Evolutionary conservation across 106 monocot genomes (phyloP).

Genomic region (Ottelia alismoides): DNA sequence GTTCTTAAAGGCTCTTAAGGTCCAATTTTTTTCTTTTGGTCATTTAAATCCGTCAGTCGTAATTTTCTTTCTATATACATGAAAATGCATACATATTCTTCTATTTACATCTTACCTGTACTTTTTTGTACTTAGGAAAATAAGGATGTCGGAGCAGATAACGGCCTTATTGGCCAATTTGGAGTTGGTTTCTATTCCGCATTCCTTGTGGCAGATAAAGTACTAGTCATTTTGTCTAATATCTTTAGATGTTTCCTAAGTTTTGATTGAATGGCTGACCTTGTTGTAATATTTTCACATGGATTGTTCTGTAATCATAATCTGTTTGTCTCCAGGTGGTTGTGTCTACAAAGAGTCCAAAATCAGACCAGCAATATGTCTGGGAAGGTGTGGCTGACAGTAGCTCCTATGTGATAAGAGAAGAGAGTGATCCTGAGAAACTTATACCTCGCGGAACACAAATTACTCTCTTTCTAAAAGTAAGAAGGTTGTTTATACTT

Average conservation of each 20-base stretch:
- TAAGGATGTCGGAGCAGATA: constrained; percentile 86
- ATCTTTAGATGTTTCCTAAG: no score
- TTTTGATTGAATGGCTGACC: not conserved
- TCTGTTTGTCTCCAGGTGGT: constrained; percentile 37
- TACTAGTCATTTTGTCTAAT: constrained; percentile 11
- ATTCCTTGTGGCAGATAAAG: constrained; percentile 94
- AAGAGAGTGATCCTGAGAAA: constrained; percentile 87
- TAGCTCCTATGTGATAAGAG: constrained; percentile 83
- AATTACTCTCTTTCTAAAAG: constrained; percentile 78
- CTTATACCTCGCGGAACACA: constrained; percentile 66
- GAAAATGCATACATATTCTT: no score
- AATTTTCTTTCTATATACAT: no score
- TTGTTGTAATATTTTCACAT: not conserved
- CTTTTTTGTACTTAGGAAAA: constrained; percentile 45
- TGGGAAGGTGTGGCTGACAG: constrained; percentile 96
- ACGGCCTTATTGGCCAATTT: constrained; percentile 95
- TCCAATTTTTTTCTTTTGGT: constrained; percentile 7
- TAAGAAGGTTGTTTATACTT: constrained; percentile 19
- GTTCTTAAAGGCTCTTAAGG: constrained; percentile 92
- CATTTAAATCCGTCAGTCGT: no score
- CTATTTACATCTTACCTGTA: not conserved
- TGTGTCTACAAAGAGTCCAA: constrained; percentile 96
- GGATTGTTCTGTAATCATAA: not conserved
- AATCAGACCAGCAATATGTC: constrained; percentile 87
- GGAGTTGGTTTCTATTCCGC: constrained; percentile 99